These are phyloP conservation scores for Neostapfia colusana DNA, from an alignment of 176 grass and related monocot genomes.

Conservation along the genomic window DNA sequence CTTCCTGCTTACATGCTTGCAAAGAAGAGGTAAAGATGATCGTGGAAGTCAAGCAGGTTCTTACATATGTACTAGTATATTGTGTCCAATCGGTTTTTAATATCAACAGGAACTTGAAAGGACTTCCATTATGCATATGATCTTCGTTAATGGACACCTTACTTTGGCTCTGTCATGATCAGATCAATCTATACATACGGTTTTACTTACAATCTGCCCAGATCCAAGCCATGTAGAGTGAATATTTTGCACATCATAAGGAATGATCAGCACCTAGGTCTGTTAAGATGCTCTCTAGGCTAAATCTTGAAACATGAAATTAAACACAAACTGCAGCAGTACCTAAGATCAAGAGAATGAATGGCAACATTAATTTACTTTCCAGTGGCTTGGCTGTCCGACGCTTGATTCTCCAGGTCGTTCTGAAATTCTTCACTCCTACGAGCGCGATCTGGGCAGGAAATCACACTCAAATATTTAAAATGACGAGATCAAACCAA, in stretches of 20 bases:
- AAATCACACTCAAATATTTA: no score
- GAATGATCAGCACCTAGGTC: not conserved
- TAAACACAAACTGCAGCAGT: no score
- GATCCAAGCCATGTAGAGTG: not conserved
- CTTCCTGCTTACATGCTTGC: conserved; percentile 32
- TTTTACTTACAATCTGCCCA: not conserved
- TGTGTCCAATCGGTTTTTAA: not conserved
- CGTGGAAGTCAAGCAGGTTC: conserved; percentile 31
- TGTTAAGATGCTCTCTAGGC: not conserved
- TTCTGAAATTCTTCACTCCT: no score
- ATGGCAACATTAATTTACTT: no score
- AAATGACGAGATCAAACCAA: no score
- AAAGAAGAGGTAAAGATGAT: conserved; percentile 48
- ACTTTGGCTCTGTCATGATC: not conserved
- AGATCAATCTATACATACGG: no score
- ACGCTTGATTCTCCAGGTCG: no score
- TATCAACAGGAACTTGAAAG: not conserved
- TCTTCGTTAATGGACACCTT: not conserved
- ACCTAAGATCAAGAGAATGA: no score
- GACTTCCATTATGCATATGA: not conserved
- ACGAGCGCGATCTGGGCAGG: no score
- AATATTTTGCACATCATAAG: not conserved
- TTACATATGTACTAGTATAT: not conserved
- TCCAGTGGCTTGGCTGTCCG: no score
- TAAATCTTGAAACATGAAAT: not conserved